Base-by-base conservation (phyloP, 2,329 filamentous ascomycete species). In the Lithohypha guttulata region DNA sequence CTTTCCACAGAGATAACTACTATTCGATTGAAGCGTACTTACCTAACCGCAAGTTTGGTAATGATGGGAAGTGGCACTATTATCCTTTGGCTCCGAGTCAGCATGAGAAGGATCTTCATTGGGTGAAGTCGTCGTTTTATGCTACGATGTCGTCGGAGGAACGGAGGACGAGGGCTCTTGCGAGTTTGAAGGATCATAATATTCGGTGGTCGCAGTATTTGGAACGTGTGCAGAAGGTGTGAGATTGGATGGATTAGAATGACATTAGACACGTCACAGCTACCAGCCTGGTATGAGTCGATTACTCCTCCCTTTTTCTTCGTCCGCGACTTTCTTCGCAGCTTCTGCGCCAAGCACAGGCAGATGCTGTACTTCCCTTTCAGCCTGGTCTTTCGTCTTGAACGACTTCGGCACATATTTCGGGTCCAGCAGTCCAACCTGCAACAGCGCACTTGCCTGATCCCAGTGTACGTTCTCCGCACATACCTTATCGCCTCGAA, bases 401-500 rank as follows among this genome's bases (percentile, higher is more conserved):
- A 69, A 57, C 2, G 66, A 55, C 26, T 64, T 55, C 0, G 71
- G 69, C 14, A 76, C 61, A 8, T 69, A 50, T 42, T 73, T 70
- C n/a, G 71, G 65, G 56, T 76, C 70, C 34, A 77, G 42, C 42
- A 77, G 49, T 0, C 74, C 74, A 0, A 73, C 59, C 51, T 77
- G 73, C 30, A 76, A 68, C 10, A 78, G 53, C 6, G 77, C 73
- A 33, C 63, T 70, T 7, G 74, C 73, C 49, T 78, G 74, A 48
- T 77, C 74, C 73, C 73, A 78, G 51, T 77, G 77, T 3, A 75
- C 56, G 36, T 75, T 65, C 52, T 78, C 74, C 13, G 66, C 68
- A 54, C 66, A 71, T 9, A 77, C 54, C 46, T 66, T 69, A 0
- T 67, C 69, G 0, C 62, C 71, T 10, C 70, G 57, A 38, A 77